Percentiles rank a stretch among this genome's conserved stretches.
Evolutionary conservation across 345 rosid species (phyloP).

Genomic region (Eucalyptus tenuipes): DNA sequence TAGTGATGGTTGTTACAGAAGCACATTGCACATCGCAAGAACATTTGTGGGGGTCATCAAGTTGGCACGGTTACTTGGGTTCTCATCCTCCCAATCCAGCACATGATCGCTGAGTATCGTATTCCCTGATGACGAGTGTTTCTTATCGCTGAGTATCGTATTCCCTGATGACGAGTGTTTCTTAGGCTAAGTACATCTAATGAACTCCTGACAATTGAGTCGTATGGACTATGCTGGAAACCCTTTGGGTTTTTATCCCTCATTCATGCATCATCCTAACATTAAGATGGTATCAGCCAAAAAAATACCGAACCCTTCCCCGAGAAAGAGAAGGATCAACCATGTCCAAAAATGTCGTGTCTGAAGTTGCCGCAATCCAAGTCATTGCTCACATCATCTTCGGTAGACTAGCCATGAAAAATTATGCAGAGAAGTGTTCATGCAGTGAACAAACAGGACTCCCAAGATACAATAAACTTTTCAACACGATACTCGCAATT

Average conservation of each 20-base stretch:
- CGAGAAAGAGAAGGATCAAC: neutral
- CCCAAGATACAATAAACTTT: neutral
- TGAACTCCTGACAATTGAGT: neutral
- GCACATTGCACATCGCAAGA: neutral
- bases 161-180: neutral
- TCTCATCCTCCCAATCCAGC: neutral
- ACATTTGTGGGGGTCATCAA: neutral
- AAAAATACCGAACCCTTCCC: neutral
- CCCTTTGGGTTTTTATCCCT: neutral
- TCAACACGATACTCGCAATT: neutral
- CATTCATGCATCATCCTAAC: neutral
- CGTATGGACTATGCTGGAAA: neutral
- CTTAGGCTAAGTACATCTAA: neutral
- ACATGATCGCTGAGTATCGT: neutral
- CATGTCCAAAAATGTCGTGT: neutral
- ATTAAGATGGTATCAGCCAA: neutral
- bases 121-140: neutral
- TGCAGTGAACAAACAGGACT: neutral
- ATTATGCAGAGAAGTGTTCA: neutral
- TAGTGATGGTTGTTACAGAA: neutral
- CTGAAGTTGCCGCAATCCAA: neutral
- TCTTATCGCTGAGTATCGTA: neutral
- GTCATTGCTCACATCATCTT: neutral
- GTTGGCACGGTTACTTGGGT: neutral
- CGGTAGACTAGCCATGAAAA: neutral